A percentile compares a stretch with the other conserved stretches of the same genome.
These are phyloP conservation scores for Globisporangium carolinianum DNA, from an alignment of 352 stramenopile genomes.

Conservation along the genomic window DNA sequence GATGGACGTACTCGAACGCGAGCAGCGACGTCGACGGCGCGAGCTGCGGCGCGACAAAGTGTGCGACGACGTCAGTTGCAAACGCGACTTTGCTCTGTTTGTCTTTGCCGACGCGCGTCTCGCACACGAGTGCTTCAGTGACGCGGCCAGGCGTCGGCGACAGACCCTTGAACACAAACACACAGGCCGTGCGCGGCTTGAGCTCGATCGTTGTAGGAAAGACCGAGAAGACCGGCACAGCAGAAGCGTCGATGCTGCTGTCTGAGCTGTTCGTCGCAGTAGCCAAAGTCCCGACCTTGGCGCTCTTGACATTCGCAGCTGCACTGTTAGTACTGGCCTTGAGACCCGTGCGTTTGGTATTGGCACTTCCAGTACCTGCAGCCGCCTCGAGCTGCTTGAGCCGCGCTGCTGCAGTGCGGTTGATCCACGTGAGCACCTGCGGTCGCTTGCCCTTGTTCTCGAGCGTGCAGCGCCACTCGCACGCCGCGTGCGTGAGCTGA, in stretches of 20 bases:
- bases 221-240: conserved; percentile 78
- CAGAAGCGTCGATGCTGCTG: background rate
- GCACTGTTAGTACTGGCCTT: background rate
- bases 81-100: conserved; percentile 87
- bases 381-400: conserved; percentile 22
- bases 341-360: too few relatives aligned
- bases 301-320: background rate
- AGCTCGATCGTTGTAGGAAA: conserved; percentile 89
- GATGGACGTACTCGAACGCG: conserved; percentile 85
- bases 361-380: too few relatives aligned
- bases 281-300: too few relatives aligned
- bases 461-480: conserved; percentile 90
- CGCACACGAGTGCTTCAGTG: conserved; percentile 85
- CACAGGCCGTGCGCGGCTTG: conserved; percentile 89
- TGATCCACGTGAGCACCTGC: conserved; percentile 91
- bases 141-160: conserved; percentile 53
- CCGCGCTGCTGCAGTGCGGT: conserved; percentile 49
- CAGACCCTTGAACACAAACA: conserved; percentile 90
- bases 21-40: conserved; percentile 64
- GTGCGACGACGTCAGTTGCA: conserved; percentile 73
- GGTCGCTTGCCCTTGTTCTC: conserved; percentile 93
- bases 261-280: background rate
- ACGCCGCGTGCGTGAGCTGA: conserved; percentile 87
- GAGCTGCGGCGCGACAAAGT: conserved; percentile 90
- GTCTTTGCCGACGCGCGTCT: conserved; percentile 91